Percentiles rank a stretch among this genome's conserved stretches.
Evolutionary conservation across 2,329 filamentous ascomycete species (phyloP).

Genomic region (Cordyceps fumosorosea): DNA sequence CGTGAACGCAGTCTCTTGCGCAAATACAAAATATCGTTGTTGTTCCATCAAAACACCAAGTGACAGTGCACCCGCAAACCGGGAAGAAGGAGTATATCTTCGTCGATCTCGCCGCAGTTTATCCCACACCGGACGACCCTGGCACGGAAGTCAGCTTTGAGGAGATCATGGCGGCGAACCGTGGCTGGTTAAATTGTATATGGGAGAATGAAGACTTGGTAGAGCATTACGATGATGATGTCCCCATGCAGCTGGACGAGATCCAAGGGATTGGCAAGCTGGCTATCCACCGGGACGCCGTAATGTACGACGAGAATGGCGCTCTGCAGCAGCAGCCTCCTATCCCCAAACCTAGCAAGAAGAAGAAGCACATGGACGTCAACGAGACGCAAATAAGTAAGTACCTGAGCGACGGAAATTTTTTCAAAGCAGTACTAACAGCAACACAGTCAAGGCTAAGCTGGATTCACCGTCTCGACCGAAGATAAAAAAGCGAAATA

Average conservation of each 20-base stretch:
- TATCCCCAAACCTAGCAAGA: conserved; percentile 47
- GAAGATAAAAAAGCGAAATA: conserved; percentile 73
- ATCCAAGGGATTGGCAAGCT: conserved; percentile 26
- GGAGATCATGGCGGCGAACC: conserved; percentile 72
- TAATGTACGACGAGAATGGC: conserved; percentile 54
- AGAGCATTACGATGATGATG: conserved; percentile 22
- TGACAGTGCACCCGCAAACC: conserved; percentile 73
- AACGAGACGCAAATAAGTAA: conserved; percentile 90
- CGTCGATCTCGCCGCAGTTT: conserved; percentile 78
- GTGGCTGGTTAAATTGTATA: conserved; percentile 59
- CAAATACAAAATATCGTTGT: conserved; percentile 61
- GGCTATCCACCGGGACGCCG: conserved; percentile 23
- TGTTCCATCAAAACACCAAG: conserved; percentile 66
- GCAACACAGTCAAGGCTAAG: conserved; percentile 72
- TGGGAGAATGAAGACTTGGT: conserved; percentile 44
- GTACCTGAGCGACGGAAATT: conserved; percentile 25
- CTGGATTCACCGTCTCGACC: conserved; percentile 81
- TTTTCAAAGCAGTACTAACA: conserved; percentile 22
- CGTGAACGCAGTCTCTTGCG: conserved; percentile 46
- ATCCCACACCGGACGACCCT: conserved; percentile 66
- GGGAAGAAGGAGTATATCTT: conserved; percentile 82
- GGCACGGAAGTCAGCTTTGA: conserved; percentile 83
- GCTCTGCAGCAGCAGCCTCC: conserved; percentile 37
- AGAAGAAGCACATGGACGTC: conserved; percentile 75
- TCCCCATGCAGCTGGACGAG: conserved; percentile 22